phyloP scores from a whole-genome alignment of 2,329 filamentous ascomycete genomes.

The Periglandula ipomoeae region DNA sequence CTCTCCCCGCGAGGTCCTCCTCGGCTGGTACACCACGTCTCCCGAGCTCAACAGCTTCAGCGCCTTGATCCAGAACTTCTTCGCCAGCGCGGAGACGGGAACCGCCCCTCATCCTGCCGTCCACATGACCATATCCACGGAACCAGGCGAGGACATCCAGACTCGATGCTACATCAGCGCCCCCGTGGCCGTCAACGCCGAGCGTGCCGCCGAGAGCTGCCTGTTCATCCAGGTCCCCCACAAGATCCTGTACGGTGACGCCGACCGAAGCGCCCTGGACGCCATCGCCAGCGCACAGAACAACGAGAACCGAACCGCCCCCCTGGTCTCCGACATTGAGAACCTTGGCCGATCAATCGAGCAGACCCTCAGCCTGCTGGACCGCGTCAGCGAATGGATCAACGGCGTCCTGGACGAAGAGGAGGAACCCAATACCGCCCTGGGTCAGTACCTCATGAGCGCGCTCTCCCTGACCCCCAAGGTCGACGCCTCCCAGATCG shows the following conservation, averaged over 20 bases:
- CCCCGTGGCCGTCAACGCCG: constrained; percentile 87
- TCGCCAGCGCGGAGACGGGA: constrained; percentile 90
- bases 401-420: constrained; percentile 92
- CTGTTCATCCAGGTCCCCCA: constrained; percentile 96
- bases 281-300: constrained; percentile 77
- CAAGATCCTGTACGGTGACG: constrained; percentile 81
- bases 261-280: constrained; percentile 60
- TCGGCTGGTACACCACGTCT: constrained; percentile 98
- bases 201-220: constrained; percentile 91
- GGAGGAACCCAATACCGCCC: constrained; percentile 75
- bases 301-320: constrained; percentile 61
- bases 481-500: constrained; percentile 82
- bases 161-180: constrained; percentile 91
- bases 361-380: constrained; percentile 80
- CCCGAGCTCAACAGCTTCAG: constrained; percentile 97
- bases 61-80: constrained; percentile 97
- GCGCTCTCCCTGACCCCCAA: constrained; percentile 88
- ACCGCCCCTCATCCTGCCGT: constrained; percentile 97
- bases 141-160: constrained; percentile 80
- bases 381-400: constrained; percentile 86
- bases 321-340: constrained; percentile 81
- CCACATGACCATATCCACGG: constrained; percentile 88
- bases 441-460: constrained; percentile 94
- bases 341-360: constrained; percentile 76
- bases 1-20: constrained; percentile 83